A percentile compares a stretch with the other conserved stretches of the same genome.
phyloP scores from a whole-genome alignment of 495 filamentous ascomycete genomes.

The Gamarada debralockiae region DNA sequence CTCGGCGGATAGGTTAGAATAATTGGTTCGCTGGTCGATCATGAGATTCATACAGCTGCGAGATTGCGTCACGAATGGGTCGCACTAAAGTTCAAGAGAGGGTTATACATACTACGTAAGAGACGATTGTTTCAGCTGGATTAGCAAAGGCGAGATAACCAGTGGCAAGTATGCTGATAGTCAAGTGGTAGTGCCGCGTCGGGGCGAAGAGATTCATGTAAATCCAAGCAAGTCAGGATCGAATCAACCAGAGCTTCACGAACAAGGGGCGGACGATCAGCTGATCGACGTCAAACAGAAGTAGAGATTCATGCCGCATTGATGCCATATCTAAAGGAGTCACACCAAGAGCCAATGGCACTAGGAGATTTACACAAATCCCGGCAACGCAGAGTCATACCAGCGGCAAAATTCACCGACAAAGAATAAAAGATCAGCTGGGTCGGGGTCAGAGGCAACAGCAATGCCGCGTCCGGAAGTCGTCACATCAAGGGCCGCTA shows the following conservation, averaged over 20 bases:
- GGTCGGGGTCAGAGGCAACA: conserved; percentile 3
- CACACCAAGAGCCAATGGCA: conserved; percentile 6
- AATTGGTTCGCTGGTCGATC: no score
- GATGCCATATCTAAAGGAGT: conserved; percentile 7
- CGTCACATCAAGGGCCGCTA: no score
- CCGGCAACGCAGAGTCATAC: not conserved
- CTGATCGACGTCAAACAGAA: conserved; percentile 6
- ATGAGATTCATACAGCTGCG: no score
- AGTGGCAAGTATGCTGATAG: not conserved
- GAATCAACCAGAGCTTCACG: not conserved
- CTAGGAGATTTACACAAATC: conserved; percentile 5
- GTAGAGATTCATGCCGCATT: conserved; percentile 4
- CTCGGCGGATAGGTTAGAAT: no score
- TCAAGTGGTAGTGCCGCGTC: not conserved
- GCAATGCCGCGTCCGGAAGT: conserved; percentile 8
- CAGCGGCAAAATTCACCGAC: conserved; percentile 7
- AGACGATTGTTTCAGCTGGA: not conserved
- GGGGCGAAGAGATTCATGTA: not conserved
- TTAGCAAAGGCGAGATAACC: not conserved
- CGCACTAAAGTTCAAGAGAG: no score
- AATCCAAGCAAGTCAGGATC: conserved; percentile 1
- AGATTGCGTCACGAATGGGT: no score
- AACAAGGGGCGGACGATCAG: not conserved
- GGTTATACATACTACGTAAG: not conserved
- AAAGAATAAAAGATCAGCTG: conserved; percentile 2